Evolutionary conservation across 306 rosid species (phyloP).

Genomic region (Pueraria montana): DNA sequence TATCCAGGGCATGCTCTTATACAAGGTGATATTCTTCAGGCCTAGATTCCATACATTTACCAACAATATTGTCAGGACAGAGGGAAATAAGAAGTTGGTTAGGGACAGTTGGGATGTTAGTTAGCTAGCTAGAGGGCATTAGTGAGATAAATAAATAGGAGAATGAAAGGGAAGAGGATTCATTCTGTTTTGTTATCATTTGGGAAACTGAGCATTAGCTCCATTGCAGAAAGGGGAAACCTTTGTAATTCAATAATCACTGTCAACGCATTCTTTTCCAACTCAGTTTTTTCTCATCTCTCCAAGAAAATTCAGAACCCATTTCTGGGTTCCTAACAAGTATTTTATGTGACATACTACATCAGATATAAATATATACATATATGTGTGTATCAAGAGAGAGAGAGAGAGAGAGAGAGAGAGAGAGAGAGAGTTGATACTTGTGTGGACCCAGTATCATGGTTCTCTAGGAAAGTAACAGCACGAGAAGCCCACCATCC

Average conservation of each 20-base stretch:
- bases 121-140: too few relatives aligned
- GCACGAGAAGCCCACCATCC: constrained; percentile 97
- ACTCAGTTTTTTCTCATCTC: neutral
- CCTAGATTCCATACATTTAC: too few relatives aligned
- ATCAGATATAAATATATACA: neutral
- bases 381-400: neutral
- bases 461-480: constrained; percentile 87
- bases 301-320: neutral
- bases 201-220: too few relatives aligned
- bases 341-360: constrained; percentile 25
- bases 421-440: constrained; percentile 51
- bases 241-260: neutral
- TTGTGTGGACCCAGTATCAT: constrained; percentile 92
- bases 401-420: constrained; percentile 33
- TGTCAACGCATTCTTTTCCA: neutral
- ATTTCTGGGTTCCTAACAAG: neutral
- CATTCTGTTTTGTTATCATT: too few relatives aligned
- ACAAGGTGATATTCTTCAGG: too few relatives aligned
- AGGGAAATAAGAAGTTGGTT: too few relatives aligned
- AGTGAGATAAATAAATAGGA: too few relatives aligned
- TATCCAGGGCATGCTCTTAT: too few relatives aligned
- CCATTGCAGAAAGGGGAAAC: neutral
- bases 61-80: too few relatives aligned
- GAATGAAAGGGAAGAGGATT: too few relatives aligned
- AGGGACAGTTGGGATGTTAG: too few relatives aligned